phyloP scores from a whole-genome alignment of 1,284 basidiomycete species.

The Austroboletus novae-zelandiae region DNA sequence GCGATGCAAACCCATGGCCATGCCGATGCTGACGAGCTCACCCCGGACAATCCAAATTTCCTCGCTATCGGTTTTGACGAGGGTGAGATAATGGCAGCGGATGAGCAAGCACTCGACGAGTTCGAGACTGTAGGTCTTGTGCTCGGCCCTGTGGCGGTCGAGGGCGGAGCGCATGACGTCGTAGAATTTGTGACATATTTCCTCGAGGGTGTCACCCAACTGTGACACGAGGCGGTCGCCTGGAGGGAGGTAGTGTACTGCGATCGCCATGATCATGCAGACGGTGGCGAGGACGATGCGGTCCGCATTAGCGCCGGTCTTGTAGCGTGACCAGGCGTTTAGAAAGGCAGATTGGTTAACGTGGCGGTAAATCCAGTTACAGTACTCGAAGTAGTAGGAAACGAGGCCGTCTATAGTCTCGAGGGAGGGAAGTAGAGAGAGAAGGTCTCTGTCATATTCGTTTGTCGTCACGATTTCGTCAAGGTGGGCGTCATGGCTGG shows the following conservation, averaged over 20 bases:
- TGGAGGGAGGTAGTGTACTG: conserved; percentile 66
- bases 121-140: conserved; percentile 66
- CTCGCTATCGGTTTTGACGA: conserved; percentile 71
- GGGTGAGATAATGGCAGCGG: conserved; percentile 65
- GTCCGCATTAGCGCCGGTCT: conserved; percentile 59
- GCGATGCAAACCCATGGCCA: conserved; percentile 78
- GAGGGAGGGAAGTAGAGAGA: conserved; percentile 58
- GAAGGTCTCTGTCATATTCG: conserved; percentile 70
- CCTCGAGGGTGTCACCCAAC: conserved; percentile 49
- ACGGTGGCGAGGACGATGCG: conserved; percentile 68
- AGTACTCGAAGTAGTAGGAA: conserved; percentile 75
- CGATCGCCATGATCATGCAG: conserved; percentile 67
- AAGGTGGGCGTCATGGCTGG: conserved; percentile 41
- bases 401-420: conserved; percentile 70
- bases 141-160: conserved; percentile 58
- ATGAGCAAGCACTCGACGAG: conserved; percentile 71
- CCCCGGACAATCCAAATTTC: conserved; percentile 74
- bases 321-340: conserved; percentile 69
- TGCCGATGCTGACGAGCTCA: conserved; percentile 67
- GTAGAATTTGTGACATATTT: conserved; percentile 62
- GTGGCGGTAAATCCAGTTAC: conserved; percentile 81
- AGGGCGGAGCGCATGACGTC: conserved; percentile 64
- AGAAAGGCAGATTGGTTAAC: conserved; percentile 62
- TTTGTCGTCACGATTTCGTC: conserved; percentile 44
- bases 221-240: conserved; percentile 56